Conservation (phyloP, 768 basidiomycete species). For the Kwoniella sp. region DNA sequence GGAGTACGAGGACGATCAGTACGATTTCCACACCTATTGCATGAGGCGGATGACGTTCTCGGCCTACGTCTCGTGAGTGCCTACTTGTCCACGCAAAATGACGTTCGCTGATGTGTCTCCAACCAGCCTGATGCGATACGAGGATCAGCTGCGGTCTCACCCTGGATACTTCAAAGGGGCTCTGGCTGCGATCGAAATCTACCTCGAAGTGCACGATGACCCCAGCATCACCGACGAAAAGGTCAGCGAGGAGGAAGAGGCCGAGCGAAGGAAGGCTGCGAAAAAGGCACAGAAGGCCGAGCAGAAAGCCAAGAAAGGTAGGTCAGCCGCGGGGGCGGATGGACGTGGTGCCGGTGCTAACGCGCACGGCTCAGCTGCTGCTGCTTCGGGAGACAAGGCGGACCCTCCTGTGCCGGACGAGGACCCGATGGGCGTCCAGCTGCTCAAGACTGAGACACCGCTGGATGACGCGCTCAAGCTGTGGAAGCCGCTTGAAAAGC, state of each 20-base stretch:
- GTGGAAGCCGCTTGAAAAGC: slow-evolving; percentile 60
- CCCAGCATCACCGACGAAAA: slow-evolving; percentile 42
- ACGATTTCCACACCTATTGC: slow-evolving; percentile 95
- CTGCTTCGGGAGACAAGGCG: slow-evolving; percentile 30
- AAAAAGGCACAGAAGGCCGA: slow-evolving; percentile 50
- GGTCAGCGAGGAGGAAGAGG: slow-evolving; percentile 48
- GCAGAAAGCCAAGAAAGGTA: slow-evolving; percentile 43
- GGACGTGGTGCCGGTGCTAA: not conserved
- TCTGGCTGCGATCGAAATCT: slow-evolving; percentile 65
- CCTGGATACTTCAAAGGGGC: slow-evolving; percentile 71
- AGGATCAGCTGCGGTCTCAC: slow-evolving; percentile 72
- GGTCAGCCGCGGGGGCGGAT: not conserved
- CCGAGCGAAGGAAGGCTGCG: slow-evolving; percentile 45
- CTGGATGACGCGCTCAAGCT: slow-evolving; percentile 72
- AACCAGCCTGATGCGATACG: slow-evolving; percentile 80
- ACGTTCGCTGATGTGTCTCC: slow-evolving; percentile 11
- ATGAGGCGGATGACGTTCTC: slow-evolving; percentile 81
- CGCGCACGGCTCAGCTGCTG: slow-evolving; percentile 12
- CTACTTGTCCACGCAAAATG: not conserved
- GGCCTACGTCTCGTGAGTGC: slow-evolving; percentile 73
- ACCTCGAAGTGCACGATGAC: slow-evolving; percentile 39
- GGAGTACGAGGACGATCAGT: slow-evolving; percentile 90
- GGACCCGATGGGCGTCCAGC: slow-evolving; percentile 74
- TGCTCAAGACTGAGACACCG: slow-evolving; percentile 61
- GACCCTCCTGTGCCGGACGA: slow-evolving; percentile 57